Evolutionary conservation across 192 early-diverging fungal species (phyloP), one percentile per base, ranked within the genome.

Genomic region (Pilaira anomala): DNA sequence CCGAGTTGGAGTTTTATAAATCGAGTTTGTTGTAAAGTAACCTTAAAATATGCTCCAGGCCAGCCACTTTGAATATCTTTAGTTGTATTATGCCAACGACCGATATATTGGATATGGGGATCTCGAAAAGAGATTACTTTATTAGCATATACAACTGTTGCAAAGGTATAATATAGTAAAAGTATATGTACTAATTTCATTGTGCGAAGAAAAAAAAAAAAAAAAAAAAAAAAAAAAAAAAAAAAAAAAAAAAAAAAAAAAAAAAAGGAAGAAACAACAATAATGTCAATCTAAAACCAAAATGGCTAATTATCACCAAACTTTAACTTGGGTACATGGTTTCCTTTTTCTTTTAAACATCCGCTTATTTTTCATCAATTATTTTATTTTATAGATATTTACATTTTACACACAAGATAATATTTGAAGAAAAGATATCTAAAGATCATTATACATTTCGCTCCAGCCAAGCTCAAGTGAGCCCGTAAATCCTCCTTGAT

Each of bases 1-100:
- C 36, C 45, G 21, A 70, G 40, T 25, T 40, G 29, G 5, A 70
- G 28, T 36, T 26, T 25, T 8, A 64, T 26, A 18, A 25, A 22
- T 9, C 55, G 45, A 0, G 55, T 56, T 24, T 58, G 51, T 26
- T 58, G 19, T 21, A 65, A 21, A 14, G 52, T 54, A 11, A 56
- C 28, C 48, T 64, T 64, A 18, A 63, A 46, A 49, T 70, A 70
- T 18, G 68, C 68, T 21, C 68, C 68, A 18, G 68, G 68, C 68
- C 68, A 70, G 25, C 56, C 41, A 46, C 62, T 65, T 60, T 59
- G 49, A 16, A 67, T 60, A 29, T 28, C 44, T 11, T 58, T 57
- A 33, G 54, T 40, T 16, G 45, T 63, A 40, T 46, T 54, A 29
- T 56, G 39, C 68, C 68, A 70, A 21, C 57, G 68, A 29, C 68